phyloP scores from a whole-genome alignment of 192 early-diverging fungal species.

The Mortierella antarctica region DNA sequence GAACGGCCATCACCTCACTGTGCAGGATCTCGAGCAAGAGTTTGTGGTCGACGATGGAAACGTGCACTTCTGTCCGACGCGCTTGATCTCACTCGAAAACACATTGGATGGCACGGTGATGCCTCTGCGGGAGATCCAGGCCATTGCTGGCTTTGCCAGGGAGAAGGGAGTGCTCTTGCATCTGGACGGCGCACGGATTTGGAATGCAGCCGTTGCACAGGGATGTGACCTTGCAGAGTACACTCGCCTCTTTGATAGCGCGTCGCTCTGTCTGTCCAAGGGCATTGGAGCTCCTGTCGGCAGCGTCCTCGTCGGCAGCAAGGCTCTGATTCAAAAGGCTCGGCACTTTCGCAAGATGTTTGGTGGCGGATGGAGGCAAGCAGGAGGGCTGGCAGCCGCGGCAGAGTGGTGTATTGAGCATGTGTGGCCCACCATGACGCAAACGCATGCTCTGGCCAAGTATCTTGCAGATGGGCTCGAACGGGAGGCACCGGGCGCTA shows the following conservation, averaged over 20 bases:
- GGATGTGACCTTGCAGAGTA: conserved; percentile 76
- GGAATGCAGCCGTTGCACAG: conserved; percentile 83
- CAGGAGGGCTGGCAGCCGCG: conserved; percentile 84
- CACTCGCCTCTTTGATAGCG: conserved; percentile 79
- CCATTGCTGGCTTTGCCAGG: conserved; percentile 70
- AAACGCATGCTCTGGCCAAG: conserved; percentile 73
- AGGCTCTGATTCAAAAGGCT: conserved; percentile 77
- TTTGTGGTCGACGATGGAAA: conserved; percentile 39
- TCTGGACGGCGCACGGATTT: conserved; percentile 91
- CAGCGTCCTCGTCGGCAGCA: conserved; percentile 79
- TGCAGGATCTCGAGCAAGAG: conserved; percentile 31
- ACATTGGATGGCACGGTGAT: conserved; percentile 85
- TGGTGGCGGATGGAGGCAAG: conserved; percentile 95
- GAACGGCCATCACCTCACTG: conserved; percentile 70
- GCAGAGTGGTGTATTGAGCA: conserved; percentile 78
- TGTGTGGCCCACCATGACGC: conserved; percentile 75
- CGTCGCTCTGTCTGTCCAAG: conserved; percentile 94
- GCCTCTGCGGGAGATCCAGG: conserved; percentile 77
- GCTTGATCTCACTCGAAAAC: conserved; percentile 89
- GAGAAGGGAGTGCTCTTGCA: conserved; percentile 72
- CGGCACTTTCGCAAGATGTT: conserved; percentile 89
- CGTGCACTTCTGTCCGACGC: conserved; percentile 77
- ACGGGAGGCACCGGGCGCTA: conserved; percentile 63
- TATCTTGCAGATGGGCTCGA: conserved; percentile 70
- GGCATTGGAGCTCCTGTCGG: conserved; percentile 94